A percentile compares a stretch with the other conserved stretches of the same genome.
Evolutionary conservation across 345 rosid genomes (phyloP).

Genomic region (Eucalyptus camaldulensis): DNA sequence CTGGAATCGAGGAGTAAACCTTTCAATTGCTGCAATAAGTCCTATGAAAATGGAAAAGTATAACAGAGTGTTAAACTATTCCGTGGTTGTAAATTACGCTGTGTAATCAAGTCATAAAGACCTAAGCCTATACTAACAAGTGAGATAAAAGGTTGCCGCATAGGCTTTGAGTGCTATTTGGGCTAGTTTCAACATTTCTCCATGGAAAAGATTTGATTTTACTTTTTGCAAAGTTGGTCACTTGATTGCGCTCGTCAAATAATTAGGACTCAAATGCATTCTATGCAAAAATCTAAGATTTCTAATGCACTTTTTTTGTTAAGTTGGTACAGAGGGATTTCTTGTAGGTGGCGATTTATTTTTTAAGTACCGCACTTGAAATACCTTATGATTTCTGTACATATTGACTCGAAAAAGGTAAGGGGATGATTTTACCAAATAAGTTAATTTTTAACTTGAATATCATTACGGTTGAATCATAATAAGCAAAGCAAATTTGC

Average conservation of each 20-base stretch:
- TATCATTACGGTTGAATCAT: not conserved
- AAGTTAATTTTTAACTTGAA: not conserved
- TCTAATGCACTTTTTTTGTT: not conserved
- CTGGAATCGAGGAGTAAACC: not conserved
- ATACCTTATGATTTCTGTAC: not conserved
- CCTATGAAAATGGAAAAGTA: not conserved
- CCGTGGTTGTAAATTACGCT: not conserved
- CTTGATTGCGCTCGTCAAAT: not conserved
- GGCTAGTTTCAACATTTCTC: not conserved
- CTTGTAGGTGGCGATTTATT: not conserved
- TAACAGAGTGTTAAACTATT: not conserved
- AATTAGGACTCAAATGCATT: not conserved
- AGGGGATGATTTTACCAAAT: not conserved
- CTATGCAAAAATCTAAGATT: not conserved
- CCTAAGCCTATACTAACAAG: not conserved
- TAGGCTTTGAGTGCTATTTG: not conserved
- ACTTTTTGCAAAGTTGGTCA: not conserved
- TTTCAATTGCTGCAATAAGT: not conserved
- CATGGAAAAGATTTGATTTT: not conserved
- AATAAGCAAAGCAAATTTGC: not conserved
- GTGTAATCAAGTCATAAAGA: not conserved
- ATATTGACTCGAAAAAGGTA: not conserved
- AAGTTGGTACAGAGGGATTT: not conserved
- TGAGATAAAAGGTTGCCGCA: not conserved
- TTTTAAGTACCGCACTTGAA: not conserved